phyloP scores from a whole-genome alignment of 306 rosid genomes.

The Cicer yamashitae region DNA sequence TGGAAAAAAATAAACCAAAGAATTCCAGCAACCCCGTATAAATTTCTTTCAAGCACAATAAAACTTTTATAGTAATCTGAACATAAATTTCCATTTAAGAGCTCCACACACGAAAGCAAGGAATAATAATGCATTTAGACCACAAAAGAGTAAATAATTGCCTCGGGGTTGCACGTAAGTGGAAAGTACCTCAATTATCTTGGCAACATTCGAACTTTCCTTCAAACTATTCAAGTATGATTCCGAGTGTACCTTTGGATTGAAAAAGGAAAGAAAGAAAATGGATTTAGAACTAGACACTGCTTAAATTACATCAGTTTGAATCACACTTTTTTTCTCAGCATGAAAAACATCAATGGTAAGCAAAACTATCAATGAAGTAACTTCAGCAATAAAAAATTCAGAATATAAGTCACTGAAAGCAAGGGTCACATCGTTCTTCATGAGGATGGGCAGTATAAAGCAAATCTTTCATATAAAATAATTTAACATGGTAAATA shows the following conservation, averaged over 20 bases:
- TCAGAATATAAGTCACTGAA: conserved; percentile 16
- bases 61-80: neutral
- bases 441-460: neutral
- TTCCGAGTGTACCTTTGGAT: conserved; percentile 79
- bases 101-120: conserved; percentile 13
- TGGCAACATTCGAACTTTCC: conserved; percentile 75
- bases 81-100: conserved; percentile 22
- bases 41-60: conserved; percentile 22
- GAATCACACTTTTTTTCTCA: conserved; percentile 18
- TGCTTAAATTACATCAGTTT: conserved; percentile 26
- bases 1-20: conserved; percentile 30
- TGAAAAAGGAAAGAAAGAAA: conserved; percentile 41
- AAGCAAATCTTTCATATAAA: conserved; percentile 1
- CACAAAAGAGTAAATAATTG: conserved; percentile 19
- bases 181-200: conserved; percentile 74
- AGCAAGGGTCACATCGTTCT: neutral
- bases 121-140: neutral
- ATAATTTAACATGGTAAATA: conserved; percentile 21
- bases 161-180: conserved; percentile 9
- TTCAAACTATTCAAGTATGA: conserved; percentile 76
- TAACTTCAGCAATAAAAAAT: conserved; percentile 14
- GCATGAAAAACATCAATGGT: neutral
- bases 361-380: conserved; percentile 20
- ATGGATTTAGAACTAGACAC: conserved; percentile 18
- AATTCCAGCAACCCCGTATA: conserved; percentile 19